Base-by-base conservation (phyloP, 306 rosid species). In the Hylodesmum podocarpum region DNA sequence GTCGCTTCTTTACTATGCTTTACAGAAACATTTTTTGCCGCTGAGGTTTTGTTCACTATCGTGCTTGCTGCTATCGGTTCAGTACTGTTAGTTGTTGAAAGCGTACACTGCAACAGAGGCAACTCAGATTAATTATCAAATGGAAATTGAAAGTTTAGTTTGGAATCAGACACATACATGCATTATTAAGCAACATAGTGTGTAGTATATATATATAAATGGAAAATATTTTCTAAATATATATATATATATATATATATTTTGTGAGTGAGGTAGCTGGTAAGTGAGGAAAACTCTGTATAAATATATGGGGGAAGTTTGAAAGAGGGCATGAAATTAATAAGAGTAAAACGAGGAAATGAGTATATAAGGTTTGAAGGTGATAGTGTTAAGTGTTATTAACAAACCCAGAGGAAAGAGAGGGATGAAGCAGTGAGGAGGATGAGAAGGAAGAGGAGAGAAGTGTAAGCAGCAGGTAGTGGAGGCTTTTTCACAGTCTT, bases 401-500 rank as follows among this genome's bases (percentile, higher is more conserved):
- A n/a, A 79, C 83, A 0, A 36, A 83, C 50, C 82, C 70, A 70
- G 51, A 73, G 25, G 27, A 70, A 73, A 12, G 77, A 76, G 10
- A 73, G 13, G 68, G 37, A 70, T 49, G 55, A 39, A 12, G 83
- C 41, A 15, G 75, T 49, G 80, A 87, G 36, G 61, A 84, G 41
- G 51, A 79, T 66, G 12, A 54, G 79, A 36, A 82, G 78, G 75
- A 87, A 63, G 78, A 84, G 76, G 9, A 70, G 57, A 25, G 86
- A 41, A 66, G 81, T 39, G 25, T 22, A 39, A 61, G 36, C 29
- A 31, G 73, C 49, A 9, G 61, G 36, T 41, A 78, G 0, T 44
- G 50, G 19, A 75, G 0, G 63, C 55, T 37, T 19, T 83, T 15
- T 83, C 51, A 74, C 44, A 15, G 61, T 68, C 43, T 57, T 19